phyloP scores from a whole-genome alignment of 108 stramenopile genomes.

The Nitzschia inconspicua region DNA sequence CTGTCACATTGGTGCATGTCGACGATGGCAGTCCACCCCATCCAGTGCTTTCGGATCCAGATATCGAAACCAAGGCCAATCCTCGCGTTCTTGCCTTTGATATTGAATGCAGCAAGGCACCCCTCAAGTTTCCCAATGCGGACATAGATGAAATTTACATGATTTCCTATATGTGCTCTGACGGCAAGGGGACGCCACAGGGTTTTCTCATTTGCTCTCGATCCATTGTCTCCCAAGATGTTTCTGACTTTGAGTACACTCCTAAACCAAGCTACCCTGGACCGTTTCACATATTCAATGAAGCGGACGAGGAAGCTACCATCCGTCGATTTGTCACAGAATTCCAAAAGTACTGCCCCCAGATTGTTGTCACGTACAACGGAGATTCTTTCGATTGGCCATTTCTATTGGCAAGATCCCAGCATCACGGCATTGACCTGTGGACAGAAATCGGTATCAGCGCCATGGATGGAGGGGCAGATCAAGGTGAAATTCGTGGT shows the following conservation, averaged over 20 bases:
- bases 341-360: constrained; percentile 77
- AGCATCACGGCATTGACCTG: constrained; percentile 87
- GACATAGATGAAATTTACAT: constrained; percentile 95
- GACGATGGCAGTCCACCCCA: constrained; percentile 31
- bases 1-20: constrained; percentile 63
- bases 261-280: constrained; percentile 97
- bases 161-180: constrained; percentile 99
- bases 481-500: constrained; percentile 69
- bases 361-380: constrained; percentile 99
- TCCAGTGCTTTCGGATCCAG: constrained; percentile 61
- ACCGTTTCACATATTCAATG: constrained; percentile 94
- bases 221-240: constrained; percentile 88
- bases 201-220: constrained; percentile 91
- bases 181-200: constrained; percentile 42
- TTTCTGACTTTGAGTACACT: constrained; percentile 97
- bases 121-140: constrained; percentile 98
- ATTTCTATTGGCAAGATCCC: constrained; percentile 85
- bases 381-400: constrained; percentile 99
- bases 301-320: constrained; percentile 76
- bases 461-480: constrained; percentile 38
- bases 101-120: constrained; percentile 98
- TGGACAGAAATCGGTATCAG: constrained; percentile 83
- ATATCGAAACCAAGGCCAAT: constrained; percentile 89
- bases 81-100: constrained; percentile 96
- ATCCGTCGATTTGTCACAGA: constrained; percentile 86